Percentiles rank a stretch among this genome's conserved stretches.
Evolutionary conservation across 2,329 filamentous ascomycete species (phyloP).

Genomic region (Furcasterigmium sp.): DNA sequence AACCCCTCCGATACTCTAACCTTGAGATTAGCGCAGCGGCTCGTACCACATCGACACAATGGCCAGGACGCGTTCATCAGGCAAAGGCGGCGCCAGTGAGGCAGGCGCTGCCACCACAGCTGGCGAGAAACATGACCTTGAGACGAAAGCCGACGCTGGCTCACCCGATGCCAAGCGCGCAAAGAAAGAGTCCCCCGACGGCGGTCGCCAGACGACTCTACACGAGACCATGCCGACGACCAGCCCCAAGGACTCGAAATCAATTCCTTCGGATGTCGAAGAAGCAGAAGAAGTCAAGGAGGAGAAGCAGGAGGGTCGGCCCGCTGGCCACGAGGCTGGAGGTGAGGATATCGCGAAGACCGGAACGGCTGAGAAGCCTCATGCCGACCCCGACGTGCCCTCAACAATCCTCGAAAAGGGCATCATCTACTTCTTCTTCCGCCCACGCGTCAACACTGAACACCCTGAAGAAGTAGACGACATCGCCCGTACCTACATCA

Average conservation of each 20-base stretch:
- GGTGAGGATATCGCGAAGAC: neutral
- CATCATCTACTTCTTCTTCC: constrained; percentile 86
- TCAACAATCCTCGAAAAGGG: constrained; percentile 74
- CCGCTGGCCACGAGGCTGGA: neutral
- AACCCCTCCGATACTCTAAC: too few species aligned
- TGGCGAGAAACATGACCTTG: constrained; percentile 10
- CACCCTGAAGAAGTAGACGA: constrained; percentile 65
- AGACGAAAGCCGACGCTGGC: neutral
- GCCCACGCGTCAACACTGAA: constrained; percentile 68
- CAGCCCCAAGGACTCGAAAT: neutral
- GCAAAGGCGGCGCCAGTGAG: neutral
- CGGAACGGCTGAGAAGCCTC: constrained; percentile 8
- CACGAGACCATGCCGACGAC: constrained; percentile 8
- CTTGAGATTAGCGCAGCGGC: too few species aligned
- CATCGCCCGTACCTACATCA: constrained; percentile 72
- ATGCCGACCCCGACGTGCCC: constrained; percentile 8
- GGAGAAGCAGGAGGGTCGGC: too few species aligned
- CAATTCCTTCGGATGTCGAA: neutral
- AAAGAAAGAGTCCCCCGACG: constrained; percentile 6
- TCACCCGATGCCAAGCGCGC: constrained; percentile 9
- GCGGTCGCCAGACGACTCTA: constrained; percentile 6
- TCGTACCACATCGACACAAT: neutral
- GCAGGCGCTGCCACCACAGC: neutral
- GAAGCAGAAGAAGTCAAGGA: neutral
- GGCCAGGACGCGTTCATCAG: neutral